Base-by-base conservation (phyloP, 2,329 filamentous ascomycete genomes). In the Dendrostoma leiphaemia region DNA sequence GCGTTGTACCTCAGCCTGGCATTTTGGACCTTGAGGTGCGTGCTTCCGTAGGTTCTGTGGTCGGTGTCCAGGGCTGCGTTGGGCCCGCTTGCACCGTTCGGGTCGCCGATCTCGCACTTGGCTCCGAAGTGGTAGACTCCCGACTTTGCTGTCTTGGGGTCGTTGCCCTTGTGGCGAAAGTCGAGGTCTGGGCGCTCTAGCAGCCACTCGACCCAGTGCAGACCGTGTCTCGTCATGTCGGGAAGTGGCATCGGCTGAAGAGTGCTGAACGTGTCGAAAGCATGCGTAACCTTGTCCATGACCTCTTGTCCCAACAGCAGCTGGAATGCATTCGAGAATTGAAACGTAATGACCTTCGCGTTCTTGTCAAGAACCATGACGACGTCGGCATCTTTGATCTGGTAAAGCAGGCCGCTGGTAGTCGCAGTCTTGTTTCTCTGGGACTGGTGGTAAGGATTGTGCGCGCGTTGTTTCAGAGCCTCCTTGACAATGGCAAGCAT, bases 191-290 rank as follows among this genome's bases (percentile, higher is more conserved):
- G 53, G 19, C 43, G 35, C 28, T 58, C 28, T 4, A 21, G 17
- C 9, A 59, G 35, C 50, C 50, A 59, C 12, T 58, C 48, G 26
- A 45, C 32, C 3, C 28, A 56, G 47, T 54, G 57, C 12, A 54
- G 41, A 3, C 53, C 53, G 21, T 54, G 32, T 1, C 46, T 40
- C 8, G 47, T 46, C 53, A 53, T 51, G 29, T 59, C 53, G 19
- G 50, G 57, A 2, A 50, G n/a, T 1, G 43, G 57, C 7, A 59
- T 31, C 8, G 57, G 38, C 17, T 56, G 50, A 12, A 34, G 23
- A 7, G 32, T 54, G 41, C 45, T 54, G 46, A 37, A 59, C 5
- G 17, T 21, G 26, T 28, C 31, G 19, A 48, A 21, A 1, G 38
- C 32, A 3, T 51, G 21, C 4, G 5, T 12, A 17, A 17, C n/a